phyloP scores from a whole-genome alignment of 495 filamentous ascomycete genomes.

The Amniculicola lignicola region DNA sequence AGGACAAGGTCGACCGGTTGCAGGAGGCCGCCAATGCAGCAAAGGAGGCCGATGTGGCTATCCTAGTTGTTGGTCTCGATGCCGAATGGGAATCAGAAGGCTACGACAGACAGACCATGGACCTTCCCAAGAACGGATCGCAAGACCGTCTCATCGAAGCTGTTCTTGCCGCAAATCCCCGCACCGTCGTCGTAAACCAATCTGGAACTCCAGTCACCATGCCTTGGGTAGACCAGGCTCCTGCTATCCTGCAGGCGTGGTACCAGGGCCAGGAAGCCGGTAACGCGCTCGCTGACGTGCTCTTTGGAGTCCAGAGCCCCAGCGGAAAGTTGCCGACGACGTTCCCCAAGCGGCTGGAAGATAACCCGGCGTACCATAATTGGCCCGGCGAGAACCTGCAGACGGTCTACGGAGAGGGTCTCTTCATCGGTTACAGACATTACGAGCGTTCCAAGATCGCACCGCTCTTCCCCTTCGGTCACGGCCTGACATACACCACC shows the following conservation, averaged over 20 bases:
- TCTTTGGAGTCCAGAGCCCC: slow-evolving; percentile 52
- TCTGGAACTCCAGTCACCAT: slow-evolving; percentile 81
- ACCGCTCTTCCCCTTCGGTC: slow-evolving; percentile 75
- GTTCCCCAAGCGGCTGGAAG: slow-evolving; percentile 63
- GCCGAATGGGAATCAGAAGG: slow-evolving; percentile 88
- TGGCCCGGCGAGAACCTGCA: slow-evolving; percentile 74
- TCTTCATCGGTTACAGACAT: slow-evolving; percentile 81
- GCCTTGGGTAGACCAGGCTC: slow-evolving; percentile 70
- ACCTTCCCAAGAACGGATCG: slow-evolving; percentile 63
- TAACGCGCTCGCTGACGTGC: slow-evolving; percentile 63
- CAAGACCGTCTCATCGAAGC: slow-evolving; percentile 72
- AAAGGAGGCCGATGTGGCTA: slow-evolving; percentile 63
- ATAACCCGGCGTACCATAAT: slow-evolving; percentile 74
- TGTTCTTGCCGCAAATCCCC: slow-evolving; percentile 67
- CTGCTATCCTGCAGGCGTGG: slow-evolving; percentile 61
- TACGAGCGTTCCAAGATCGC: slow-evolving; percentile 68
- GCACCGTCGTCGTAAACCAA: slow-evolving; percentile 75
- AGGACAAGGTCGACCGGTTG: slow-evolving; percentile 64
- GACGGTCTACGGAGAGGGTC: slow-evolving; percentile 73
- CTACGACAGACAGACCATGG: slow-evolving; percentile 79
- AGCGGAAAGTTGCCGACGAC: slow-evolving; percentile 56
- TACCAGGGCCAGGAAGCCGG: slow-evolving; percentile 47
- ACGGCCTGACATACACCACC: slow-evolving; percentile 68
- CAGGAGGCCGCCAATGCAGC: slow-evolving; percentile 61
- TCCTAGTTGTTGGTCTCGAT: slow-evolving; percentile 77